These are phyloP conservation scores for Pseudopediastrum boryanum DNA, from an alignment of 139 green algal species.

Conservation along the genomic window DNA sequence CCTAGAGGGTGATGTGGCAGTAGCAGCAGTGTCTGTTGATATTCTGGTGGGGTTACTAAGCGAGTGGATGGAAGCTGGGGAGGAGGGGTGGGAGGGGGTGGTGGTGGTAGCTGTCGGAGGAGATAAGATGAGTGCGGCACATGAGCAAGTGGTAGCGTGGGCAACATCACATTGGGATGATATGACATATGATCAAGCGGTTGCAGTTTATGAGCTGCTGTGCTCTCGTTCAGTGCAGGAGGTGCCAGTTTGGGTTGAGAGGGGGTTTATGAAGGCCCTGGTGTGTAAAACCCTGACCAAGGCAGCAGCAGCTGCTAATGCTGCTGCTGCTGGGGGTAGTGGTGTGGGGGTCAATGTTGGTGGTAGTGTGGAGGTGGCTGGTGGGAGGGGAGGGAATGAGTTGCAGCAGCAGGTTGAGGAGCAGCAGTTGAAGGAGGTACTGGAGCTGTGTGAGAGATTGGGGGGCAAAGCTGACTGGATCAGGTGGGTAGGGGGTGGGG, in stretches of 20 bases:
- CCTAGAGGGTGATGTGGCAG: not conserved
- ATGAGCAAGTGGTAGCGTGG: not conserved
- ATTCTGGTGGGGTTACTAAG: not conserved
- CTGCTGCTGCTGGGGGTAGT: not conserved
- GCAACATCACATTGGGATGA: too few species aligned
- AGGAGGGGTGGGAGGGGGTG: not conserved
- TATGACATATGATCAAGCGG: too few species aligned
- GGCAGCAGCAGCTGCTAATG: not conserved
- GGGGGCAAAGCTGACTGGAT: constrained; percentile 9
- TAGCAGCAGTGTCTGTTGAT: not conserved
- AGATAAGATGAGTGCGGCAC: not conserved
- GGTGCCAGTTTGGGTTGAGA: not conserved
- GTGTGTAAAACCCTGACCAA: constrained; percentile 1
- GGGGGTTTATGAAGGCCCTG: not conserved
- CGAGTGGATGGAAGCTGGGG: not conserved
- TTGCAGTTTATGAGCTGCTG: not conserved
- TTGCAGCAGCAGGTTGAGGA: not conserved
- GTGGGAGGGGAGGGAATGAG: not conserved
- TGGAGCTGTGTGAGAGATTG: constrained; percentile 6
- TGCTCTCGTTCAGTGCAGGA: not conserved
- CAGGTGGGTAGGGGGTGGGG: constrained; percentile 1
- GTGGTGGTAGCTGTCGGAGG: not conserved
- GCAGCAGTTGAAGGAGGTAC: constrained; percentile 1
- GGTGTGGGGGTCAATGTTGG: not conserved
- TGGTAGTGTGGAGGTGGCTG: too few species aligned